phyloP scores from a whole-genome alignment of 139 green algal genomes.

The Chlamydomonas schloesseri region DNA sequence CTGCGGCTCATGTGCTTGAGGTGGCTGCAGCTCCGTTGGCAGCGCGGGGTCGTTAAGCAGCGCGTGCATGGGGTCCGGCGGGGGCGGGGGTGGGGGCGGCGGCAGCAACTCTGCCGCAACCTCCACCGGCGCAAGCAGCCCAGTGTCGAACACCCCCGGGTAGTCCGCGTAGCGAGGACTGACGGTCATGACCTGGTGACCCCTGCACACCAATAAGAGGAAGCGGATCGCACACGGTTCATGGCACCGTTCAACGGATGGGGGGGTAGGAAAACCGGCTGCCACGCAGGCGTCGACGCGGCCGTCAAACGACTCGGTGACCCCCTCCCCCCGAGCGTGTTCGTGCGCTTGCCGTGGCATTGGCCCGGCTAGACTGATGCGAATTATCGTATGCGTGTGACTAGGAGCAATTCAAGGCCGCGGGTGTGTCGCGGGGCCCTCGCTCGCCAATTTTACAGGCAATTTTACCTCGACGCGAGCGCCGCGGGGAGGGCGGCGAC shows the following conservation, averaged over 20 bases:
- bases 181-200: constrained; percentile 88
- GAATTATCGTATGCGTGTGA: too few species aligned
- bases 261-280: neutral
- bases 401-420: neutral
- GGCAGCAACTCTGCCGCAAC: constrained; percentile 34
- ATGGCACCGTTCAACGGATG: too few species aligned
- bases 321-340: too few species aligned
- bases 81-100: too few species aligned
- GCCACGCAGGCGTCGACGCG: neutral
- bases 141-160: constrained; percentile 66
- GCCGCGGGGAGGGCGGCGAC: constrained; percentile 74
- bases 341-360: too few species aligned
- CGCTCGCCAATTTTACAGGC: too few species aligned
- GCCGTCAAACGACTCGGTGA: too few species aligned
- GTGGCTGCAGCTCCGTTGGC: too few species aligned
- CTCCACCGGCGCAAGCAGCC: constrained; percentile 64
- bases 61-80: too few species aligned
- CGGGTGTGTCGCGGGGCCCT: neutral
- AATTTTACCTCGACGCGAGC: constrained; percentile 69
- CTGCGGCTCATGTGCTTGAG: too few species aligned
- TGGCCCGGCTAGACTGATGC: too few species aligned
- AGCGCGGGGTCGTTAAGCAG: too few species aligned
- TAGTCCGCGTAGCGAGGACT: constrained; percentile 79
- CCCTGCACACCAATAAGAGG: constrained; percentile 54
- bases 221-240: neutral